Base-by-base conservation (phyloP, 2,329 filamentous ascomycete species). In the Rhynchosporium agropyri region DNA sequence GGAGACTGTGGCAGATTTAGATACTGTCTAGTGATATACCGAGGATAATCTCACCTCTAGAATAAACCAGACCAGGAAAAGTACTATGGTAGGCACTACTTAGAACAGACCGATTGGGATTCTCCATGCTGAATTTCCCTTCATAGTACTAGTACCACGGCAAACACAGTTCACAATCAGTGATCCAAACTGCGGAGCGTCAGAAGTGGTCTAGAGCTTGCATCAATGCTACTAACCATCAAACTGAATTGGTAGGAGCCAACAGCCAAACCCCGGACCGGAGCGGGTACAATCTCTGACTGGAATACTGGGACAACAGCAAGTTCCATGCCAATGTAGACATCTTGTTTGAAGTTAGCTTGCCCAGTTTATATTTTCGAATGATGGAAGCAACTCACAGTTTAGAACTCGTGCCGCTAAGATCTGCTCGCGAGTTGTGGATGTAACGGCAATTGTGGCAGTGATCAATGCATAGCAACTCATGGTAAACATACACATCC, bases 341-440 rank as follows among this genome's bases (percentile, higher is more conserved):
- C n/a, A 51, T 51, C 49, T 51, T 36, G 40, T 38, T 38, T 13
- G 13, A 51, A 36, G 20, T 51, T 51, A 51, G 31, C 31, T 38
- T 5, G 9, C 9, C 5, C 6, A 36, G 33, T 36, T 38, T 29
- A n/a, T 13, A 31, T 31, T 51, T 36, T 13, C 13, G 1, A 51
- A 36, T 1, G 28, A 5, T 31, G n/a, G 13, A n/a, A 3, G 7
- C 4, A 20, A 51, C 49, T 3, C 33, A 51, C 49, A 51, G 9
- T 51, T 51, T 15, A 51, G 9, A 51, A 51, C 49, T 51, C 49
- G 7, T 10, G 49, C 49, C 10, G 49, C 49, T 33, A 51, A 51
- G 31, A 51, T 51, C n/a, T 51, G 49, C 49, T 51, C 49, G 15
- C 49, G 49, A 51, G 49, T 20, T n/a, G 49, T 51, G n/a, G 49